Conservation (phyloP, 495 filamentous ascomycete genomes). For the Neurospora sp. region DNA sequence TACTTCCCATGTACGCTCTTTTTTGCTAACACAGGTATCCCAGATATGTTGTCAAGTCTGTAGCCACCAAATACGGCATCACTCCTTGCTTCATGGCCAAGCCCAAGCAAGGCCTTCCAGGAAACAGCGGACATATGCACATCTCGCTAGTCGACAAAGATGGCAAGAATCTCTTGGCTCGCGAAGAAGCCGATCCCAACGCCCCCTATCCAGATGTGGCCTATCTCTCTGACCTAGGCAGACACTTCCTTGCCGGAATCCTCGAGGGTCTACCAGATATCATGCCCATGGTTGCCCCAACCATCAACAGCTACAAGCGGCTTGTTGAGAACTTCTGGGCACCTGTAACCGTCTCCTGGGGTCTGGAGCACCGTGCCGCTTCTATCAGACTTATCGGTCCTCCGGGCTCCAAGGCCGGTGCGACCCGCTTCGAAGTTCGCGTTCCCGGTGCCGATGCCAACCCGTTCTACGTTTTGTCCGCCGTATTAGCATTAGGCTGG, state of each 20-base stretch:
- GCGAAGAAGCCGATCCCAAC: slow-evolving; percentile 57
- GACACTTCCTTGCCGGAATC: slow-evolving; percentile 89
- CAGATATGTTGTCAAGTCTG: slow-evolving; percentile 68
- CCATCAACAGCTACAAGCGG: slow-evolving; percentile 93
- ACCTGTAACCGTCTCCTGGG: slow-evolving; percentile 94
- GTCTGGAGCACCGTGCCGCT: slow-evolving; percentile 86
- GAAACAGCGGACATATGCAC: slow-evolving; percentile 94
- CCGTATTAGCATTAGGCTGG: slow-evolving; percentile 78
- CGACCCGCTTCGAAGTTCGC: slow-evolving; percentile 85
- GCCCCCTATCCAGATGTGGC: slow-evolving; percentile 64
- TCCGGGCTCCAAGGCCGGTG: slow-evolving; percentile 68
- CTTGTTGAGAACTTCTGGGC: slow-evolving; percentile 99
- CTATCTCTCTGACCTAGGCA: slow-evolving; percentile 73
- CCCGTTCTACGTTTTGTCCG: slow-evolving; percentile 76
- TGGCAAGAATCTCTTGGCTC: slow-evolving; percentile 71
- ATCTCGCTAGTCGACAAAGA: slow-evolving; percentile 63
- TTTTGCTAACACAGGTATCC: slow-evolving; percentile 20
- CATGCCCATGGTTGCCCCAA: slow-evolving; percentile 91
- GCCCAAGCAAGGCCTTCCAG: slow-evolving; percentile 76
- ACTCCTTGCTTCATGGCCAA: slow-evolving; percentile 99
- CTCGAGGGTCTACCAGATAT: slow-evolving; percentile 84
- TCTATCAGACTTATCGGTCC: slow-evolving; percentile 84
- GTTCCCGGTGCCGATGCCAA: slow-evolving; percentile 89
- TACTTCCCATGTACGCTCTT: background rate
- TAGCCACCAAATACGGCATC: slow-evolving; percentile 78